Evolutionary conservation across 2,329 filamentous ascomycete species (phyloP).

Genomic region (Talaromyces atroroseus): DNA sequence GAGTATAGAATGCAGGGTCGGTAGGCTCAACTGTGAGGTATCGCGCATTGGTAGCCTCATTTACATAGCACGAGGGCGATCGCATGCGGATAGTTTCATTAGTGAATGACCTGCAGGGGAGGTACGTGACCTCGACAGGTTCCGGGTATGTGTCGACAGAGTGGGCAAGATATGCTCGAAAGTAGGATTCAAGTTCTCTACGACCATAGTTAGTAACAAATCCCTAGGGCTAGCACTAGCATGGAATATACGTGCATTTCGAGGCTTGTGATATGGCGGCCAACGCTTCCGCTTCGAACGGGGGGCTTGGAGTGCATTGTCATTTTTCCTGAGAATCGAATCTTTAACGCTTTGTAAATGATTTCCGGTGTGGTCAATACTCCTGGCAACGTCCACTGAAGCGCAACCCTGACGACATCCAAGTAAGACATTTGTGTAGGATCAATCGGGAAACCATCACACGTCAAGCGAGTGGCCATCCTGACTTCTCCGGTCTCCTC

Average conservation of each 20-base stretch:
- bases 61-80: neutral
- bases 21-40: neutral
- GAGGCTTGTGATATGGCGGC: neutral
- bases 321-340: neutral
- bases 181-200: neutral
- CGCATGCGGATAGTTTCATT: neutral
- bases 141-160: neutral
- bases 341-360: neutral
- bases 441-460: conserved; percentile 2
- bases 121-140: conserved; percentile 2
- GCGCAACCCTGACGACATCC: neutral
- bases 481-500: neutral
- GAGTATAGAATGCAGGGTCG: conserved; percentile 2
- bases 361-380: neutral
- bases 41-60: neutral
- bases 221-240: no score
- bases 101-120: conserved; percentile 3
- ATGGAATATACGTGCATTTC: neutral
- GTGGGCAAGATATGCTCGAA: neutral
- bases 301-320: conserved; percentile 2
- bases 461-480: conserved; percentile 4
- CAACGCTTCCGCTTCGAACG: conserved; percentile 6
- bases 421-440: neutral
- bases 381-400: neutral
- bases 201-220: neutral